Percentiles rank a stretch among this genome's conserved stretches.
phyloP scores from a whole-genome alignment of 1,284 basidiomycete species.

The Irpex sp. region DNA sequence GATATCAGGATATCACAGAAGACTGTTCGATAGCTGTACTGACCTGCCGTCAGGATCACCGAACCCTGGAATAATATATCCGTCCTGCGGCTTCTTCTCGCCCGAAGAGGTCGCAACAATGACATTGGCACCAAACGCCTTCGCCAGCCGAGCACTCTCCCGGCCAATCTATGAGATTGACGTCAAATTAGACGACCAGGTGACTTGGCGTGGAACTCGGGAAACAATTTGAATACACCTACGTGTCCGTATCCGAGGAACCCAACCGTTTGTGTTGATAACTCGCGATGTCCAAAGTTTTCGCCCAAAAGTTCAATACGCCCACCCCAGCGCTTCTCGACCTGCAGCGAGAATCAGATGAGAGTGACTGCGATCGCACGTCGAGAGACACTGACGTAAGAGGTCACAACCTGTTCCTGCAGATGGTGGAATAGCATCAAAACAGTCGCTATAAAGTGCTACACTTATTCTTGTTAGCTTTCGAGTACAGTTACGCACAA shows the following conservation, averaged over 20 bases:
- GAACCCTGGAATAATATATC: conserved; percentile 17
- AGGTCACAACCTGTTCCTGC: conserved; percentile 17
- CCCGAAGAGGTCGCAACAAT: conserved; percentile 16
- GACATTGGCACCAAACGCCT: conserved; percentile 17
- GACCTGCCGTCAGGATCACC: conserved; percentile 19
- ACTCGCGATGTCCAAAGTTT: conserved; percentile 10
- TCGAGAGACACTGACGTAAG: conserved; percentile 4
- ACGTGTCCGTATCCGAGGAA: conserved; percentile 20
- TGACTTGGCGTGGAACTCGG: too few species aligned
- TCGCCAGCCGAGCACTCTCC: conserved; percentile 14
- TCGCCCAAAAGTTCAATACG: conserved; percentile 3
- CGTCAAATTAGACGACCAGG: neutral
- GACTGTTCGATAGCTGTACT: neutral
- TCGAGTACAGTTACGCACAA: neutral
- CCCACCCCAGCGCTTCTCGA: conserved; percentile 19
- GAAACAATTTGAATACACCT: neutral
- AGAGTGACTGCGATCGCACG: neutral
- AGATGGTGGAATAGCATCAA: conserved; percentile 13
- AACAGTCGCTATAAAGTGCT: conserved; percentile 18
- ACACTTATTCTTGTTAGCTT: neutral
- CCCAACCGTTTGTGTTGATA: conserved; percentile 18
- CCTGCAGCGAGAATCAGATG: neutral
- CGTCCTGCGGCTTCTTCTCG: conserved; percentile 11
- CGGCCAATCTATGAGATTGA: conserved; percentile 13
- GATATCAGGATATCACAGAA: neutral